Conservation (phyloP, 2,329 filamentous ascomycete genomes). For the Penicillium expansum region DNA sequence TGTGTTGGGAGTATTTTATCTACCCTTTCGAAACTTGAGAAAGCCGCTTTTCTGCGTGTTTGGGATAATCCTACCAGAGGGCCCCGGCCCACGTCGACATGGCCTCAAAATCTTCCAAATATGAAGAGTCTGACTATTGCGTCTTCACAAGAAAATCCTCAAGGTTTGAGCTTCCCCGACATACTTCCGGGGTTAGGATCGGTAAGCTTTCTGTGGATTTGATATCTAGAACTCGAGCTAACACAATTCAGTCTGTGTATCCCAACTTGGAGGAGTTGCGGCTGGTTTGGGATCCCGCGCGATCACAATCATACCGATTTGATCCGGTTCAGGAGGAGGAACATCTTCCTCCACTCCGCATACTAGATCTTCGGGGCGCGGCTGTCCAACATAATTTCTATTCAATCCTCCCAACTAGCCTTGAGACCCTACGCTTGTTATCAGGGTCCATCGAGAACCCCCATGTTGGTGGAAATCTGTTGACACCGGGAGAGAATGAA, state of each 20-base stretch:
- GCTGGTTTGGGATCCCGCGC: slow-evolving; percentile 28
- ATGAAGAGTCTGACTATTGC: slow-evolving; percentile 30
- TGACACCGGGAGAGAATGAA: not conserved
- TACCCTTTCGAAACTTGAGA: slow-evolving; percentile 29
- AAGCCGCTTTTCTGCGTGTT: slow-evolving; percentile 25
- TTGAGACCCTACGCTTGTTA: slow-evolving; percentile 31
- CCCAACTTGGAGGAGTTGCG: slow-evolving; percentile 36
- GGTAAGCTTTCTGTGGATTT: not conserved
- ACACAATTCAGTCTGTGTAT: slow-evolving; percentile 9
- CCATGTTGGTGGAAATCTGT: not conserved
- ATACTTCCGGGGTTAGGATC: slow-evolving; percentile 13
- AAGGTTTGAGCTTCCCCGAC: slow-evolving; percentile 1
- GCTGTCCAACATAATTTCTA: slow-evolving; percentile 18
- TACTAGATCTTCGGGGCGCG: slow-evolving; percentile 30
- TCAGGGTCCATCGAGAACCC: slow-evolving; percentile 20
- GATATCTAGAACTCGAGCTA: not conserved
- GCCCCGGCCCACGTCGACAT: not conserved
- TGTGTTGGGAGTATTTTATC: slow-evolving; percentile 26
- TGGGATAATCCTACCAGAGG: slow-evolving; percentile 3
- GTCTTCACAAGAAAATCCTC: slow-evolving; percentile 13
- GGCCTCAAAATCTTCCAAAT: slow-evolving; percentile 30
- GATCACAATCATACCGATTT: slow-evolving; percentile 16
- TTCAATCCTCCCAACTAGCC: slow-evolving; percentile 23
- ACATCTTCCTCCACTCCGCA: slow-evolving; percentile 25
- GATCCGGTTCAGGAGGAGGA: slow-evolving; percentile 8